Base-by-base conservation (phyloP, 495 filamentous ascomycete genomes). In the Chaetomium tenue region DNA sequence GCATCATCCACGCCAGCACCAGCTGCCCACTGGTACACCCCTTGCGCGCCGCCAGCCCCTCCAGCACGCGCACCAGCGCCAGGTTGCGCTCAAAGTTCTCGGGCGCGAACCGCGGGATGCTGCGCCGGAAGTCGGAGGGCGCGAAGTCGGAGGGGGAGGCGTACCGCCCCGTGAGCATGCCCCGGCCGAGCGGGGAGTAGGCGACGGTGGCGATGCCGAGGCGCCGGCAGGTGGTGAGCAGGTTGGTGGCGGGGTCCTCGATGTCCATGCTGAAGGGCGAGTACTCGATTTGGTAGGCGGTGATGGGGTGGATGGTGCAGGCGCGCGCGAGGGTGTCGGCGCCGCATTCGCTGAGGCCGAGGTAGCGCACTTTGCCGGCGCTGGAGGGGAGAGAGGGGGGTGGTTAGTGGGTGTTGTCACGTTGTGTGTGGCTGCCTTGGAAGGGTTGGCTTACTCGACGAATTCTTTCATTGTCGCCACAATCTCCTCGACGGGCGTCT, bases 21-120 rank as follows among this genome's bases (percentile, higher is more conserved):
- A 96, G 74, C 77, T 97, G 92, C 2, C 84, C 84, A 0, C 86
- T 77, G 7, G 88, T 89, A 64, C 83, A 84, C 7, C 84, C 85
- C 80, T 93, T 95, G 65, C 79, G 77, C 62, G 75, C 68, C 3
- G 92, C 91, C 60, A 96, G 64, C 48, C 81, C 77, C 66, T 86
- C 79, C 33, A 96, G 74, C 65, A 86, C 82, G 8, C 81, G 69
- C 20, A 90, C 88, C 18, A 97, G 83, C 74, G 88, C 80, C 15
- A 93, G 66, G 76, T 96, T 97, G 60, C 86, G 79, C 60, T 83
- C 76, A 73, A 94, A 91, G 66, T 84, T 85, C 37, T 84, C 90
- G 4, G 80, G 79, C 63, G 83, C 78, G 78, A 92, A 97, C 13
- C 88, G 81, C 1, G 91, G 87, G 28, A 84, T 68, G 1, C 61